Evolutionary conservation across 495 filamentous ascomycete genomes (phyloP).

Genomic region (Podospora appendiculata): DNA sequence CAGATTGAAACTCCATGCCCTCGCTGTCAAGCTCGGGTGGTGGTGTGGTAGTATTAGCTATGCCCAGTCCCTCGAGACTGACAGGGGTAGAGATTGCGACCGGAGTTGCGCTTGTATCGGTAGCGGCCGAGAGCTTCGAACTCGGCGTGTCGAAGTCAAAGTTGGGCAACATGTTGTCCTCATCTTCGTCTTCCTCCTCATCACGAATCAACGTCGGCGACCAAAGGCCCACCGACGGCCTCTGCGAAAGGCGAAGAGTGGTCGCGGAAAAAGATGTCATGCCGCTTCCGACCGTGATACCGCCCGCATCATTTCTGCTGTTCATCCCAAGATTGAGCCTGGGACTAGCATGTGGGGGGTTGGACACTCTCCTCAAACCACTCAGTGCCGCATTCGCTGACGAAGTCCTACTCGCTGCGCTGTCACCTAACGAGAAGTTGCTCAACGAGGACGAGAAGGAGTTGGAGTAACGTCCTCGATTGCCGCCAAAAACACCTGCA

Average conservation of each 20-base stretch:
- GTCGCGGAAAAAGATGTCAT: conserved; percentile 23
- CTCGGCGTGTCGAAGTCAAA: conserved; percentile 24
- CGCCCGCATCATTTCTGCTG: conserved; percentile 10
- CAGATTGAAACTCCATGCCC: too few species aligned
- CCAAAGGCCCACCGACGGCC: conserved; percentile 29
- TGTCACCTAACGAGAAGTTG: conserved; percentile 24
- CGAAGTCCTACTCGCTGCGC: conserved; percentile 15
- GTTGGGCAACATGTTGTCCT: conserved; percentile 39
- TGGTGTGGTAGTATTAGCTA: neutral
- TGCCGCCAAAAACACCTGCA: conserved; percentile 4
- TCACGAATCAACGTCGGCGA: conserved; percentile 18
- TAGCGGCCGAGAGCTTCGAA: neutral
- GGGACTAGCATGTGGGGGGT: neutral
- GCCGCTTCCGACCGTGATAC: conserved; percentile 29
- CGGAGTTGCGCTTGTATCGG: neutral
- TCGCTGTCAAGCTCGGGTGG: neutral
- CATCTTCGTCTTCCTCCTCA: conserved; percentile 27
- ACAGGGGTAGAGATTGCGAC: too few species aligned
- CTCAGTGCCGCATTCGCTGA: conserved; percentile 25
- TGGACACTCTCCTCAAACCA: conserved; percentile 20
- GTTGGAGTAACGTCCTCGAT: conserved; percentile 17
- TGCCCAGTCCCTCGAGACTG: neutral
- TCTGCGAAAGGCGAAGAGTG: conserved; percentile 9
- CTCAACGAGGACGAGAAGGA: conserved; percentile 19
- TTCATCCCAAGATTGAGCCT: neutral